Base-by-base conservation (phyloP, 108 stramenopile genomes). In the Epipyxis sp. region DNA sequence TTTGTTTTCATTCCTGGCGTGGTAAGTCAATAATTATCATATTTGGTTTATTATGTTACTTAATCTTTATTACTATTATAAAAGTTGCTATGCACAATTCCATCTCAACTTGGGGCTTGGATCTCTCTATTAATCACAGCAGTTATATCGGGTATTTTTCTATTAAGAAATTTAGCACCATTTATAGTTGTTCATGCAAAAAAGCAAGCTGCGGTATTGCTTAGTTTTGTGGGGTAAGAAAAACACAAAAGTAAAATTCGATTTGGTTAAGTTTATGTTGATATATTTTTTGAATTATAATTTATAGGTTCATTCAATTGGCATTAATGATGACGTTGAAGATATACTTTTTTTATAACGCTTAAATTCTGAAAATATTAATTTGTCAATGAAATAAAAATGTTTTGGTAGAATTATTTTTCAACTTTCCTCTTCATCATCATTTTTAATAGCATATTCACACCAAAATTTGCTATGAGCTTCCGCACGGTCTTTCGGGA, bases 1-100 rank as follows among this genome's bases (percentile, higher is more conserved):
- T 74, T 74, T 57, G 32, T 74, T 39, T 74, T 74, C 50, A 74
- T 74, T 25, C 71, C 71, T 74, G 71, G 41, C 27, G 44, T 42
- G 65, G 65, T 67, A 67, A 67, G 65, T 39, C 42, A 67, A 13
- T 43, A n/a, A 57, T n/a, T n/a, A n/a, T 57, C 25, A 13, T 67
- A 13, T 13, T 43, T 42, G 42, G 41, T 43, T 43, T 42, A 43
- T 20, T 13, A 67, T 67, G 65, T 13, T 20, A 20, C 37, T 67
- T 67, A 67, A 13, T 6, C 6, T 20, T 67, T 67, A 43, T 13
- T 20, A 20, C 20, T 42, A 67, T 67, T 6, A 20, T 67, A 13
- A 20, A 13, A 50, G 50, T 74, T 74, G 50, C 34, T 74, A 6
- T 74, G 71, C 34, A 13, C 43, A 30, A 42, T 57, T 3, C 71